Conservation (phyloP, 2,329 filamentous ascomycete genomes). For the Colletotrichum spinosum region DNA sequence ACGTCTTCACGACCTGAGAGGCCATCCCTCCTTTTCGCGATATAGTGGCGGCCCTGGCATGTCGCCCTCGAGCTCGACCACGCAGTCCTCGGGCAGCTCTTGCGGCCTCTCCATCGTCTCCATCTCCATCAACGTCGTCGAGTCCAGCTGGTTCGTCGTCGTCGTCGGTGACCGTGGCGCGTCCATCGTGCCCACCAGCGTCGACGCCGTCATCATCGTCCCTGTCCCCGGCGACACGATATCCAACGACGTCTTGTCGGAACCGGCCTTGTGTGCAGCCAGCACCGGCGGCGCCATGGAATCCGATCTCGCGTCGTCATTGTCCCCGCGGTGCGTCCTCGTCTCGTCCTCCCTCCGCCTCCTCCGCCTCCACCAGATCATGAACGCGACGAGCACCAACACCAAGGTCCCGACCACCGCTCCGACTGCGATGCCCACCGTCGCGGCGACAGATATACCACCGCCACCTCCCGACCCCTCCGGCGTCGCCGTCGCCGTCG, state of each 20-base stretch:
- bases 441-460: slow-evolving; percentile 20
- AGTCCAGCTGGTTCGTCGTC: slow-evolving; percentile 28
- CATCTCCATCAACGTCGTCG: slow-evolving; percentile 30
- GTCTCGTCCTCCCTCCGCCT: slow-evolving; percentile 5
- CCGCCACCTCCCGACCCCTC: not conserved
- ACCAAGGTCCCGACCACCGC: slow-evolving; percentile 23
- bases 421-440: slow-evolving; percentile 30
- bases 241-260: slow-evolving; percentile 18
- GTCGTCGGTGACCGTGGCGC: slow-evolving; percentile 17
- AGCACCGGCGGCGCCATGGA: slow-evolving; percentile 14
- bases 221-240: slow-evolving; percentile 21
- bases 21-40: slow-evolving; percentile 33
- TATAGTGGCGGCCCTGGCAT: slow-evolving; percentile 35
- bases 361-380: slow-evolving; percentile 21
- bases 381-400: slow-evolving; percentile 18
- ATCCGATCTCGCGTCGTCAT: slow-evolving; percentile 10
- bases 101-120: slow-evolving; percentile 32
- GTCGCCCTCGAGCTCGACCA: slow-evolving; percentile 32
- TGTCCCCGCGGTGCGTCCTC: not conserved
- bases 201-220: slow-evolving; percentile 18
- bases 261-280: slow-evolving; percentile 14
- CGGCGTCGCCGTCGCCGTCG: slow-evolving; percentile 9
- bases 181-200: not conserved
- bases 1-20: slow-evolving; percentile 7
- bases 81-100: slow-evolving; percentile 24